Base-by-base conservation (phyloP, 371 early-diverging fungal species). In the Polyrhizophydium stewartii region DNA sequence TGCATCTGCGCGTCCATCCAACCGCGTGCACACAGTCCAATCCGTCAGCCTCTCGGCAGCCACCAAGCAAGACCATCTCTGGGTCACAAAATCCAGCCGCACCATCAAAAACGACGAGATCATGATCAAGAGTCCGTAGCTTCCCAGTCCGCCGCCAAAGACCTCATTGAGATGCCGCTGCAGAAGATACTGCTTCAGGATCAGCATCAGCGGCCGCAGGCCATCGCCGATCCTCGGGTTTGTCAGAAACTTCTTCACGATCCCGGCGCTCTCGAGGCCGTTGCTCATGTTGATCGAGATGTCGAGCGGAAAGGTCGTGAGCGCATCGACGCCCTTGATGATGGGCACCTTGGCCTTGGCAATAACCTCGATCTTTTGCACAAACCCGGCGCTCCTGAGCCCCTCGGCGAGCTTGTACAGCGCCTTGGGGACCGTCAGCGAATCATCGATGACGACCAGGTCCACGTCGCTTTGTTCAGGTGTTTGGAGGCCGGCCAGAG, bases 121-220 rank as follows among this genome's bases (percentile, higher is more conserved):
- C 73, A 98, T 65, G 56, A 90, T 80, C 56, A 94, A 83, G 27
- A 94, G 81, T 2, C 92, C 88, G 68, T 95, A 99, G n/a, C 92
- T 89, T 25, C 97, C 93, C 58, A 99, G 65, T 0, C 98, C 99
- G 30, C 99, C 99, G 0, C 81, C 82, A 62, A 84, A 93, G 5
- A 93, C 92, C 70, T 98, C 97, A 71, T 96, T 95, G 62, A 92
- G 67, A 10, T 78, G 67, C 32, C 92, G 81, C 55, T 84, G 77
- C 2, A 77, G 63, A 46, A 97, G 67, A 57, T 92, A 92, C 55
- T 92, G 88, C 72, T 97, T 97, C 58, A 97, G 64, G 0, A 93
- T 65, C 56, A 94, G 65, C 31, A 87, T 77, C 7, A 97, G 58
- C 32, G 87, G 76, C 16, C 86, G 75, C 24, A 94, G 63, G 2